These are phyloP conservation scores for Leonotis leonurus DNA, from an alignment of 257 asterid genomes.

Conservation along the genomic window DNA sequence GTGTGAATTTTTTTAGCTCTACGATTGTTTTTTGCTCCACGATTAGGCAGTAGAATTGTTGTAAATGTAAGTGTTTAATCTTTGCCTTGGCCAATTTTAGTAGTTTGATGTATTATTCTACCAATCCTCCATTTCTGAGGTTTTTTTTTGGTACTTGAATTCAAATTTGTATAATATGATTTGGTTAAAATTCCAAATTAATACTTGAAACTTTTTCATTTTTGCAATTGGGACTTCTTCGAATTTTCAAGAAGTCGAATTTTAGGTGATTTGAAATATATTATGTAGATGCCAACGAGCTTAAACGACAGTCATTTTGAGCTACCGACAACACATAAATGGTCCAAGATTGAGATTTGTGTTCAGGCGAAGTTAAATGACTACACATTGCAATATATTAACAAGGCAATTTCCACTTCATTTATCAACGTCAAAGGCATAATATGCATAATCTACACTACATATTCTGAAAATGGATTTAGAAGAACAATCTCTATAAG, in stretches of 20 bases:
- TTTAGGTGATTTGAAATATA: too few relatives aligned
- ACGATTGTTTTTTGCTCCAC: not conserved
- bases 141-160: not conserved
- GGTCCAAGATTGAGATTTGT: too few relatives aligned
- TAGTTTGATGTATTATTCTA: not conserved
- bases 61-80: not conserved
- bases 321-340: too few relatives aligned
- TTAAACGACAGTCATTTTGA: too few relatives aligned
- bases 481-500: constrained; percentile 32
- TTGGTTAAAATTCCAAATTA: too few relatives aligned
- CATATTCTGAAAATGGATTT: constrained; percentile 18
- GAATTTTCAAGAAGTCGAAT: too few relatives aligned
- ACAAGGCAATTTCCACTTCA: constrained; percentile 14
- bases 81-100: constrained; percentile 3
- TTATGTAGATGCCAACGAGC: too few relatives aligned
- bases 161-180: too few relatives aligned
- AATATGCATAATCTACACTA: constrained; percentile 17
- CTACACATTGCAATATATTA: too few relatives aligned
- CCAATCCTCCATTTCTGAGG: not conserved
- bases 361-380: too few relatives aligned
- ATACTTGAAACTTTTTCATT: too few relatives aligned
- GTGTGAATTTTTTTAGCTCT: not conserved
- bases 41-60: not conserved
- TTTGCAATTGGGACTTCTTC: too few relatives aligned
- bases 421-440: constrained; percentile 10